These are phyloP conservation scores for Xylariomycetidae sp. DNA, from an alignment of 2,329 filamentous ascomycete genomes.

Conservation along the genomic window DNA sequence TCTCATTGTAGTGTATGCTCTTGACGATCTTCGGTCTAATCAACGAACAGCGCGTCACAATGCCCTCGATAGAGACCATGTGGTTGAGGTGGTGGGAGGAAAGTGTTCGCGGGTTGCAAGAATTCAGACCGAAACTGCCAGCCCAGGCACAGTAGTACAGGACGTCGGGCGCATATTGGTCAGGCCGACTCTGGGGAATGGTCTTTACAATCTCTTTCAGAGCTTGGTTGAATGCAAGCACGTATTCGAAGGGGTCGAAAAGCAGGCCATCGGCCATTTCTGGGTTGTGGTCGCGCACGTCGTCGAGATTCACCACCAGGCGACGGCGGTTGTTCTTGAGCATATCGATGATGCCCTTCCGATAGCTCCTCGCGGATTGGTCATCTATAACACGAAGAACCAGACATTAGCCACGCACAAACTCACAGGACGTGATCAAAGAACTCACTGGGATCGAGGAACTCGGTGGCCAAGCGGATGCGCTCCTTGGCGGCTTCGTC, in stretches of 20 bases:
- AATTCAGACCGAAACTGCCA: conserved; percentile 89
- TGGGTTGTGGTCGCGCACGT: conserved; percentile 79
- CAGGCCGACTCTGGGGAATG: conserved; percentile 66
- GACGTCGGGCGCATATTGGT: conserved; percentile 71
- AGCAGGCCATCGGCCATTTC: conserved; percentile 77
- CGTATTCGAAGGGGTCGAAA: conserved; percentile 80
- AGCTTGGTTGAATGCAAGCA: conserved; percentile 81
- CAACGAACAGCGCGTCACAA: conserved; percentile 91
- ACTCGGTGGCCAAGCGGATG: conserved; percentile 82
- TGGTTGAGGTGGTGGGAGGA: conserved; percentile 86
- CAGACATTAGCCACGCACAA: neutral
- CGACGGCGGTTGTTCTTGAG: conserved; percentile 61
- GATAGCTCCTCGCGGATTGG: conserved; percentile 64
- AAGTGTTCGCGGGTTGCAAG: conserved; percentile 90
- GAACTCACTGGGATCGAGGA: conserved; percentile 80
- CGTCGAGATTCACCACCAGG: conserved; percentile 74
- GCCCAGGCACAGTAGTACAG: conserved; percentile 97
- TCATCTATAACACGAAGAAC: conserved; percentile 33
- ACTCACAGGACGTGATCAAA: neutral
- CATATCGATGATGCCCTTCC: conserved; percentile 80
- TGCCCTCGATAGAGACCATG: conserved; percentile 96
- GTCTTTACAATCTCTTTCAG: conserved; percentile 84
- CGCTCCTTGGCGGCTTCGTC: conserved; percentile 82
- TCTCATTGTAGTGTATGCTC: conserved; percentile 94
- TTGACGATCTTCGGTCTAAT: conserved; percentile 97